phyloP scores from a whole-genome alignment of 768 basidiomycete genomes.

The Tricholoma furcatifolium region DNA sequence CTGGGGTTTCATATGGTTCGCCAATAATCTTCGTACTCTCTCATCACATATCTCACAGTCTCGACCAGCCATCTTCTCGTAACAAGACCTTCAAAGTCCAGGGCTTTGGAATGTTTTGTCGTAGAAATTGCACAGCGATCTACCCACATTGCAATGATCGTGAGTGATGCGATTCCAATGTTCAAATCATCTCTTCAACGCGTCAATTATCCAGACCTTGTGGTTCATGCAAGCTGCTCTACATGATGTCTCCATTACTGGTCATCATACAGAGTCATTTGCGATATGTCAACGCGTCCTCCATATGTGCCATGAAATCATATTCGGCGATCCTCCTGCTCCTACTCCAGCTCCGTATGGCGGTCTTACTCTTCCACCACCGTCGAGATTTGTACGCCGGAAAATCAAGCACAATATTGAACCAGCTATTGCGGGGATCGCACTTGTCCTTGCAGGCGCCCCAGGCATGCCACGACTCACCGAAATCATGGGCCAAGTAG shows the following conservation, averaged over 20 bases:
- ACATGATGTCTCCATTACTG: conserved; percentile 65
- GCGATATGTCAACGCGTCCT: conserved; percentile 89
- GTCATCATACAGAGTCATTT: conserved; percentile 74
- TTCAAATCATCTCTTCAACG: conserved; percentile 6
- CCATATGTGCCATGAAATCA: conserved; percentile 92
- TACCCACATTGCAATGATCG: conserved; percentile 93
- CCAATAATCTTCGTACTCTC: conserved; percentile 9
- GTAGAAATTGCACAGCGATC: conserved; percentile 86
- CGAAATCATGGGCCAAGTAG: conserved; percentile 75
- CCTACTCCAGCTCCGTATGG: conserved; percentile 68
- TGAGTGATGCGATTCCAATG: conserved; percentile 41
- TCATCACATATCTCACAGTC: conserved; percentile 15
- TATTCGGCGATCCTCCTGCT: conserved; percentile 83
- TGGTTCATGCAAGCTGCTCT: conserved; percentile 99
- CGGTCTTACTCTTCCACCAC: conserved; percentile 47
- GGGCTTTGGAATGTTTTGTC: conserved; percentile 93
- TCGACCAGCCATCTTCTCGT: conserved; percentile 83
- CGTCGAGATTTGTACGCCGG: conserved; percentile 48
- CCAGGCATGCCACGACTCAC: conserved; percentile 77
- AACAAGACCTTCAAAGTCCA: conserved; percentile 87
- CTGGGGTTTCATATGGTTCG: conserved; percentile 87
- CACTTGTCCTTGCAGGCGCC: conserved; percentile 72
- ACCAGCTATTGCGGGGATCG: conserved; percentile 83
- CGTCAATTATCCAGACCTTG: conserved; percentile 60
- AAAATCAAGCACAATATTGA: conserved; percentile 73